phyloP scores from a whole-genome alignment of 495 filamentous ascomycete species.

The Lasiosphaeria hispida region DNA sequence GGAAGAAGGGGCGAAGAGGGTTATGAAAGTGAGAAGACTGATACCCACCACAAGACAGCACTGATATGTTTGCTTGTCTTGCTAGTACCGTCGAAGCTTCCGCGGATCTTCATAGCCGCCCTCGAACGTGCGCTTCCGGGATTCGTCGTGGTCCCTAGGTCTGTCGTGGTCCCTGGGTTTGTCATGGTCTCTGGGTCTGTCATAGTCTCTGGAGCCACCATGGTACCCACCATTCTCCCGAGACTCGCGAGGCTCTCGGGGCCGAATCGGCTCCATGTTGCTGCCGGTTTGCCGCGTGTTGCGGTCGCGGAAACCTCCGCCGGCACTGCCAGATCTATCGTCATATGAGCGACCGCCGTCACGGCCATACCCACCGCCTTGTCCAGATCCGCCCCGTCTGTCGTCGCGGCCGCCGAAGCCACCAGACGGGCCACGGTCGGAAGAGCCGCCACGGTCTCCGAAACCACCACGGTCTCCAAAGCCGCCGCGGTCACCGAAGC shows the following conservation, averaged over 20 bases:
- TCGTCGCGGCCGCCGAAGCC: conserved; percentile 34
- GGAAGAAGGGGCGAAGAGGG: conserved; percentile 35
- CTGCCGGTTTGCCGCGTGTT: conserved; percentile 57
- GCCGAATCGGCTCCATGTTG: conserved; percentile 67
- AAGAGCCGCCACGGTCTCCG: conserved; percentile 36
- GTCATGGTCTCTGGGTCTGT: conserved; percentile 49
- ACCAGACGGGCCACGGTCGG: conserved; percentile 16
- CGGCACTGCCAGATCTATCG: conserved; percentile 50
- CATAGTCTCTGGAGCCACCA: conserved; percentile 41
- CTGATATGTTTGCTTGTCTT: conserved; percentile 14
- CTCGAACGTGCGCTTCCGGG: conserved; percentile 61
- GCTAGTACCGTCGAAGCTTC: conserved; percentile 72
- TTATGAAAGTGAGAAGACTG: conserved; percentile 33
- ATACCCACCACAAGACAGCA: conserved; percentile 45
- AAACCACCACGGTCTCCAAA: conserved; percentile 52
- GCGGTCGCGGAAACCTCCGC: conserved; percentile 57
- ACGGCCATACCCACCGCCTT: conserved; percentile 56
- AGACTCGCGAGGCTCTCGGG: conserved; percentile 44
- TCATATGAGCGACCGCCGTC: conserved; percentile 59
- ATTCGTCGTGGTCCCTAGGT: conserved; percentile 50
- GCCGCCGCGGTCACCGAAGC: conserved; percentile 25
- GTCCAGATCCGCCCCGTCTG: conserved; percentile 36
- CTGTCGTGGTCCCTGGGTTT: conserved; percentile 24
- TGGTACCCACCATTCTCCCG: conserved; percentile 42
- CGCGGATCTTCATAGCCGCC: conserved; percentile 75